Evolutionary conservation across 257 asterid genomes (phyloP).

Genomic region (Nemophila menziesii): DNA sequence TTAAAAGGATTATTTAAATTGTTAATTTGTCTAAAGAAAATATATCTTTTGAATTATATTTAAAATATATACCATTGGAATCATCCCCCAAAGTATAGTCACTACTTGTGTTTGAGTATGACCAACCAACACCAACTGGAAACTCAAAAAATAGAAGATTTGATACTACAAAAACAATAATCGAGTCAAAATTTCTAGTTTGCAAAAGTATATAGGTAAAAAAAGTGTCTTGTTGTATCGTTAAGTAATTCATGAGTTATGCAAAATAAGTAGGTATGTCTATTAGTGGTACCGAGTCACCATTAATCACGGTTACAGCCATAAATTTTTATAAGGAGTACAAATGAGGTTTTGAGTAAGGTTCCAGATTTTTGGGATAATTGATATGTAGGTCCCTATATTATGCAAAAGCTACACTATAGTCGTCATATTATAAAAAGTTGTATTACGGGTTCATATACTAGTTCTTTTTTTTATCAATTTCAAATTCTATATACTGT

Average conservation of each 20-base stretch:
- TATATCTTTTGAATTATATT: neutral
- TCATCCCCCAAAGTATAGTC: constrained; percentile 30
- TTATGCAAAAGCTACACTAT: too few relatives aligned
- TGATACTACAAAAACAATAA: constrained; percentile 16
- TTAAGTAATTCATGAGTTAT: neutral
- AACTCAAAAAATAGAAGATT: constrained; percentile 29
- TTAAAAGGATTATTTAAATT: neutral
- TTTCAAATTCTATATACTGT: too few relatives aligned
- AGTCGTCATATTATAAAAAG: too few relatives aligned
- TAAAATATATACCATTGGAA: constrained; percentile 15
- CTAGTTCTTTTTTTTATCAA: too few relatives aligned
- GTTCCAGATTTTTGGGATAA: too few relatives aligned
- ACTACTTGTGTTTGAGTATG: constrained; percentile 24
- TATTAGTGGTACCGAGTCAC: too few relatives aligned
- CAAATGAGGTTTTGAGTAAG: too few relatives aligned
- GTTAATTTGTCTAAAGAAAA: neutral
- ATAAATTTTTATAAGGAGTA: too few relatives aligned
- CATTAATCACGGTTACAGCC: too few relatives aligned
- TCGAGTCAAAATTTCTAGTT: neutral
- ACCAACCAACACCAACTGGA: constrained; percentile 37
- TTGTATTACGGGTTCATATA: too few relatives aligned
- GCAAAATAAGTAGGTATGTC: too few relatives aligned
- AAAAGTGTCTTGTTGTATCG: neutral
- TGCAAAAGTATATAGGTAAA: neutral
- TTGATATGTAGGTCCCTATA: too few relatives aligned